These are phyloP conservation scores for Raddia distichophylla DNA, from an alignment of 176 grass and related monocot species.

Conservation along the genomic window DNA sequence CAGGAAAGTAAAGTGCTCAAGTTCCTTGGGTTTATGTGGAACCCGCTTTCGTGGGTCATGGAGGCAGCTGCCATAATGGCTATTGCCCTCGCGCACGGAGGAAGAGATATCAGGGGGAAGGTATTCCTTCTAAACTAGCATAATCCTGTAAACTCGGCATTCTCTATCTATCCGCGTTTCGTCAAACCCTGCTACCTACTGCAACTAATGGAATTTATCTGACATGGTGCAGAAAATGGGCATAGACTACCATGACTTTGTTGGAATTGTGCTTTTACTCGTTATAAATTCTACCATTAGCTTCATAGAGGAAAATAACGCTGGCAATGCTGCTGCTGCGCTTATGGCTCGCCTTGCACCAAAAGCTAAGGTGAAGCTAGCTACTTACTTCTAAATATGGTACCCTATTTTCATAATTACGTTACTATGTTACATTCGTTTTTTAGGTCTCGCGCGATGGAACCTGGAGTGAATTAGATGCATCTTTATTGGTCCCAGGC, in stretches of 20 bases:
- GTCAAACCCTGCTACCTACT: not conserved
- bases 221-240: slow-evolving; percentile 24
- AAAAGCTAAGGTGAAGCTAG: slow-evolving; percentile 56
- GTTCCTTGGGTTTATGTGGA: slow-evolving; percentile 84
- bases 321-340: slow-evolving; percentile 71
- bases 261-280: slow-evolving; percentile 57
- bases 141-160: not conserved
- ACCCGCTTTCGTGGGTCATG: slow-evolving; percentile 83
- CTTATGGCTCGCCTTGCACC: slow-evolving; percentile 75
- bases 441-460: slow-evolving; percentile 61
- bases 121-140: not conserved
- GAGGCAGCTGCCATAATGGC: slow-evolving; percentile 73
- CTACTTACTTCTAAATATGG: not conserved
- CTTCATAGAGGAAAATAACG: slow-evolving; percentile 76
- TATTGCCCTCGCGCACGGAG: slow-evolving; percentile 66
- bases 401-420: slow-evolving; percentile 15
- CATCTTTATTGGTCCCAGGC: slow-evolving; percentile 63
- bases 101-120: slow-evolving; percentile 22
- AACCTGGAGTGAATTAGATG: slow-evolving; percentile 63
- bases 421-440: not conserved
- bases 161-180: not conserved
- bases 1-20: slow-evolving; percentile 85
- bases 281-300: slow-evolving; percentile 82
- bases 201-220: not conserved
- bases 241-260: slow-evolving; percentile 65